Evolutionary conservation across 345 rosid genomes (phyloP).

Genomic region (Linum tenue): DNA sequence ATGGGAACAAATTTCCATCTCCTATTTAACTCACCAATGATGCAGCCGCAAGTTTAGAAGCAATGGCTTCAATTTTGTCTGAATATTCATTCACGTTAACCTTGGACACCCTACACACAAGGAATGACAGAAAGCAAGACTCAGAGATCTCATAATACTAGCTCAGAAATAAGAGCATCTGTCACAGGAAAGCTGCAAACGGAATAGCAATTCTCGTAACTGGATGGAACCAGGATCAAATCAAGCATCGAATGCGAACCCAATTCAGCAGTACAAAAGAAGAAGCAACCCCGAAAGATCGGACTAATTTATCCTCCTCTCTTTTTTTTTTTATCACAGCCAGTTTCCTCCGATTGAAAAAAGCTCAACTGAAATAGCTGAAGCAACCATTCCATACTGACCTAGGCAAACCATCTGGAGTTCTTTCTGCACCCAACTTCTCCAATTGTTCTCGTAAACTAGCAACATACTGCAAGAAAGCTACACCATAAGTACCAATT

Average conservation of each 20-base stretch:
- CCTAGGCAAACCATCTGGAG: constrained; percentile 71
- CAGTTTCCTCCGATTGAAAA: too few species aligned
- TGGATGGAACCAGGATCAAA: not conserved
- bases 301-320: too few species aligned
- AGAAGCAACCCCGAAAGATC: too few species aligned
- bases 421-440: constrained; percentile 62
- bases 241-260: not conserved
- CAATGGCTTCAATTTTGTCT: constrained; percentile 67
- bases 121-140: not conserved
- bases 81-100: constrained; percentile 68
- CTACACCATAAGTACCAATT: not conserved
- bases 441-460: constrained; percentile 72
- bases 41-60: constrained; percentile 44
- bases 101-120: constrained; percentile 48
- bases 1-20: not conserved
- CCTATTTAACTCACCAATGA: constrained; percentile 31
- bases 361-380: too few species aligned
- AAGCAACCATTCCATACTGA: not conserved
- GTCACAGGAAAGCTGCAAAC: not conserved
- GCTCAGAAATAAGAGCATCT: not conserved
- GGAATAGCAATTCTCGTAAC: not conserved
- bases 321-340: too few species aligned
- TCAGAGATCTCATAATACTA: not conserved
- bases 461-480: constrained; percentile 57
- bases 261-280: not conserved